phyloP scores from a whole-genome alignment of 345 rosid genomes.

The Linum usitatissimum region DNA sequence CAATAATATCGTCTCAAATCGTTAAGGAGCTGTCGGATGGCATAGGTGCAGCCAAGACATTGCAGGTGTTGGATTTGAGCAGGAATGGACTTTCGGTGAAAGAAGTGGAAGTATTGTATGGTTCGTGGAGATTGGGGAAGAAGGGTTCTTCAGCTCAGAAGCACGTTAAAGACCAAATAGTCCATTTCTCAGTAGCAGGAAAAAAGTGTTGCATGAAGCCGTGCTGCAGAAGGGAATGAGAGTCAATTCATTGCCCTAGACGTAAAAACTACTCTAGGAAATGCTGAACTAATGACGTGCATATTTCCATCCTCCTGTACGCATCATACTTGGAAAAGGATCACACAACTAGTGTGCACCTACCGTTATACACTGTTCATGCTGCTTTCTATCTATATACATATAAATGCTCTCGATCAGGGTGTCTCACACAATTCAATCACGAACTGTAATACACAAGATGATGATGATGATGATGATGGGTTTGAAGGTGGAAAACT shows the following conservation, averaged over 20 bases:
- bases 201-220: conserved; percentile 52
- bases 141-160: conserved; percentile 29
- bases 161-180: conserved; percentile 44
- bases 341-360: too few species aligned
- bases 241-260: too few species aligned
- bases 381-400: too few species aligned
- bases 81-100: conserved; percentile 46
- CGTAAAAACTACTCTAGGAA: too few species aligned
- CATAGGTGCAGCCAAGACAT: conserved; percentile 45
- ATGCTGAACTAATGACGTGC: too few species aligned
- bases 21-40: conserved; percentile 47
- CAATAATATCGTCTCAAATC: conserved; percentile 20
- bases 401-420: too few species aligned
- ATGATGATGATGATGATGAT: too few species aligned
- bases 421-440: too few species aligned
- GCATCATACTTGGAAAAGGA: too few species aligned
- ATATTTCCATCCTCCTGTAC: too few species aligned
- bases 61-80: conserved; percentile 62
- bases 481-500: not conserved
- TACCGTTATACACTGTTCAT: too few species aligned
- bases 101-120: conserved; percentile 38
- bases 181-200: conserved; percentile 49
- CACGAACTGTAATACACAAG: too few species aligned
- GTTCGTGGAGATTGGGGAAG: conserved; percentile 52
- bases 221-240: conserved; percentile 68